phyloP scores from a whole-genome alignment of 768 basidiomycete genomes.

The Mycena venus region DNA sequence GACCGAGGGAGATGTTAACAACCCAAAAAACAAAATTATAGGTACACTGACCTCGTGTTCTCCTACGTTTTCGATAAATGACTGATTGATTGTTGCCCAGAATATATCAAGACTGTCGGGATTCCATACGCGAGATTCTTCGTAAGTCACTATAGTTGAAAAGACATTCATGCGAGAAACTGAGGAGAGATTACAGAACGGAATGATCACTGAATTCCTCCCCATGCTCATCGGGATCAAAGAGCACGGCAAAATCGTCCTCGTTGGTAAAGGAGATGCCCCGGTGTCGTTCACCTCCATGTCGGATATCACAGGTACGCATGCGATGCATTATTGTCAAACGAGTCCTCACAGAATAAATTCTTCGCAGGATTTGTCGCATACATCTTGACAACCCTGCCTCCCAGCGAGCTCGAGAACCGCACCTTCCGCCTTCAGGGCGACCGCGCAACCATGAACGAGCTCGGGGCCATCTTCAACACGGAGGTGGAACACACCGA shows the following conservation, averaged over 20 bases:
- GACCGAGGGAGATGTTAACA: neutral
- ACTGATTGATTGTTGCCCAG: neutral
- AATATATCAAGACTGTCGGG: slow-evolving; percentile 31
- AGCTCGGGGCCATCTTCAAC: slow-evolving; percentile 40
- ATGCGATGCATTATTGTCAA: too few species aligned
- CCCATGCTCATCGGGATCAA: slow-evolving; percentile 36
- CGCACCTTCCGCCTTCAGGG: slow-evolving; percentile 51
- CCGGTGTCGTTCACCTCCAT: slow-evolving; percentile 40
- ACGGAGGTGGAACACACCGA: slow-evolving; percentile 32
- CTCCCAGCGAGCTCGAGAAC: slow-evolving; percentile 40
- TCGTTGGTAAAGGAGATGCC: slow-evolving; percentile 37
- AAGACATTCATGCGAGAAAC: neutral
- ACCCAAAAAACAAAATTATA: slow-evolving; percentile 3
- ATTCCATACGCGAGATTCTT: slow-evolving; percentile 38
- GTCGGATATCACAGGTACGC: slow-evolving; percentile 34
- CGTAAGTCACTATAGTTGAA: slow-evolving; percentile 15
- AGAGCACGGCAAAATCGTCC: slow-evolving; percentile 26
- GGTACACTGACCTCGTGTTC: neutral
- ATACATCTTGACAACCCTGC: slow-evolving; percentile 48
- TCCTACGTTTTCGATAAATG: too few species aligned
- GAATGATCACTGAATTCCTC: slow-evolving; percentile 40
- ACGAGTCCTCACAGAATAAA: neutral
- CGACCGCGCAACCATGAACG: slow-evolving; percentile 43
- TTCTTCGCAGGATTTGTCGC: slow-evolving; percentile 49
- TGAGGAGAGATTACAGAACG: slow-evolving; percentile 18